Evolutionary conservation across 2,329 filamentous ascomycete species (phyloP), one percentile per base, ranked within the genome.

Genomic region (Pseudovirgaria hyperparasitica): DNA sequence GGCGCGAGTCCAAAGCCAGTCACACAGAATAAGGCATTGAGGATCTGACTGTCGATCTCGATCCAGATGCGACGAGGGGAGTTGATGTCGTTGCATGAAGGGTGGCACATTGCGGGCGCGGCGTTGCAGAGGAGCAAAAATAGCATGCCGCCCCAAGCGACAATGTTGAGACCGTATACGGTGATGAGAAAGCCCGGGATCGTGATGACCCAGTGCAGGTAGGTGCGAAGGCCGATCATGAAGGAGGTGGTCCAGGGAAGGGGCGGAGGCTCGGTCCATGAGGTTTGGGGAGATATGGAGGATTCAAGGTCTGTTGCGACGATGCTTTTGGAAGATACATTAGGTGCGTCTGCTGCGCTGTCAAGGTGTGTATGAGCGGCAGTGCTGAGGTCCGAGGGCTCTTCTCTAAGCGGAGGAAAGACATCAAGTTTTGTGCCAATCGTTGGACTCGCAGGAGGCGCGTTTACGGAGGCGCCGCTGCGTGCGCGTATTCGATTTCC

Each of bases 91-190:
- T 81, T 66, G 57, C 81, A 87, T 67, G 75, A 39, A 64, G 58
- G 52, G 47, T 58, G 49, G 59, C 82, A 84, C 79, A 84, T 84
- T 33, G 72, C 71, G 5, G 76, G 75, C 3, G 71, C 61, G 14
- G 65, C 82, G 42, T 84, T 82, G 59, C 76, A 79, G 15, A 92
- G 70, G 2, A 93, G 62, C 11, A 92, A 60, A 55, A 92, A 92
- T 18, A 92, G 65, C 84, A 92, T 92, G 31, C 79, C 82, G 27
- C 84, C 84, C 84, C 84, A 92, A 1, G 80, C 85, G 7, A 92
- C 71, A 12, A 92, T 69, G 37, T 87, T 86, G 31, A 90, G 65
- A 9, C 77, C 73, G 52, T 92, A 92, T 5, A 92, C 50, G 2
- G 75, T 79, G 21, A 87, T 70, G 28, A 82, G 58, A 47, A 90